Conservation (phyloP, 495 filamentous ascomycete species). For the Aspergillus incahuasiensis region DNA sequence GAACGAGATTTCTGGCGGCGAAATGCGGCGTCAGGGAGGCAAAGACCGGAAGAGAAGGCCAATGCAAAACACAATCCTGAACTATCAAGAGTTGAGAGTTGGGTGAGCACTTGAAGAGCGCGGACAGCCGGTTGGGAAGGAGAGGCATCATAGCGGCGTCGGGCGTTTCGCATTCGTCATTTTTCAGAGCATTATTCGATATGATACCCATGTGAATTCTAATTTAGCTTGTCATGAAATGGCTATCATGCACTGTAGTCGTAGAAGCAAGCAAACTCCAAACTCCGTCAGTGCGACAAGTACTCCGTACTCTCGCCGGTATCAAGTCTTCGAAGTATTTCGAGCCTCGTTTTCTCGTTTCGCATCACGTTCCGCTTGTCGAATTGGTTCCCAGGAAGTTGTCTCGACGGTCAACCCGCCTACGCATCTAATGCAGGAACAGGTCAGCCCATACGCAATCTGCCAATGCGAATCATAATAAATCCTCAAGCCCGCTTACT, state of each 20-base stretch:
- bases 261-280: conserved; percentile 22
- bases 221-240: conserved; percentile 13
- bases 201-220: conserved; percentile 36
- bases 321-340: conserved; percentile 2
- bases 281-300: conserved; percentile 16
- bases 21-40: conserved; percentile 22
- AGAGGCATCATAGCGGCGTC: conserved; percentile 15
- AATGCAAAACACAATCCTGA: conserved; percentile 19
- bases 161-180: conserved; percentile 24
- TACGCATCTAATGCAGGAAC: conserved; percentile 54
- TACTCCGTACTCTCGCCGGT: background rate
- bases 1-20: conserved; percentile 43
- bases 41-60: conserved; percentile 29
- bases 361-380: conserved; percentile 28
- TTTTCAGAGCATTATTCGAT: conserved; percentile 27
- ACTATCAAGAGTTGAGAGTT: conserved; percentile 27
- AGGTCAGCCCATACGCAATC: background rate
- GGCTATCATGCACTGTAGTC: background rate
- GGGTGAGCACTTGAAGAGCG: conserved; percentile 24
- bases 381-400: conserved; percentile 63
- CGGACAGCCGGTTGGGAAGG: background rate
- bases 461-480: background rate
- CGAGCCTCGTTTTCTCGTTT: conserved; percentile 18
- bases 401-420: conserved; percentile 77
- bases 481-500: too few species aligned